Conservation (phyloP, 2,329 filamentous ascomycete species). For the Biscogniauxia mediterranea region DNA sequence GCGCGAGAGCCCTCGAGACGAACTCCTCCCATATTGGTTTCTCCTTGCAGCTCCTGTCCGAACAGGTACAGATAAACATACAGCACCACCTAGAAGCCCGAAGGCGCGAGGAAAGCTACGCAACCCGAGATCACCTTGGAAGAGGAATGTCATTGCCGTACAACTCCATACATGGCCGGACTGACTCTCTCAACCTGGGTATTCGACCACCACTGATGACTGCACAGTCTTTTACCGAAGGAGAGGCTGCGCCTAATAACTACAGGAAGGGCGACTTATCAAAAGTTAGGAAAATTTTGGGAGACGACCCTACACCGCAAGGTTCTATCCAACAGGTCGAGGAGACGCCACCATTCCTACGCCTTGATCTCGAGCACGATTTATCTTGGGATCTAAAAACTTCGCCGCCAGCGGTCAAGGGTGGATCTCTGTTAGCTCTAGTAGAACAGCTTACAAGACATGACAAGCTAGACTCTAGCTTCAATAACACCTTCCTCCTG, state of each 20-base stretch:
- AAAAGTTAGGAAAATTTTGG: slow-evolving; percentile 65
- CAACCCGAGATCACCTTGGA: slow-evolving; percentile 51
- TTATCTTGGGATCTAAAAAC: slow-evolving; percentile 85
- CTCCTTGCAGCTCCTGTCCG: slow-evolving; percentile 81
- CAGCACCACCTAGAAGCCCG: slow-evolving; percentile 47
- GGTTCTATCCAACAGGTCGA: slow-evolving; percentile 54
- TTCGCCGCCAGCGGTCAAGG: slow-evolving; percentile 75
- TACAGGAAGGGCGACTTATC: slow-evolving; percentile 60
- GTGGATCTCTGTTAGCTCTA: slow-evolving; percentile 82
- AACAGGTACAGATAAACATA: slow-evolving; percentile 65
- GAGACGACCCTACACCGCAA: slow-evolving; percentile 59
- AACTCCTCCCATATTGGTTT: slow-evolving; percentile 86
- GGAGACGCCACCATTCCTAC: slow-evolving; percentile 80
- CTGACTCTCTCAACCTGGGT: slow-evolving; percentile 49
- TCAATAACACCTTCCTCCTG: slow-evolving; percentile 96
- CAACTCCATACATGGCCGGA: slow-evolving; percentile 53
- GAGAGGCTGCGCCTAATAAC: slow-evolving; percentile 49
- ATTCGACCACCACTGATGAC: slow-evolving; percentile 48
- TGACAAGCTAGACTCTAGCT: slow-evolving; percentile 90
- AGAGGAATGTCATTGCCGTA: slow-evolving; percentile 59
- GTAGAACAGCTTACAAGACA: slow-evolving; percentile 95
- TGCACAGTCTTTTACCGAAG: slow-evolving; percentile 65
- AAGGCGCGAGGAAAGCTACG: slow-evolving; percentile 42
- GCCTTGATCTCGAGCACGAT: slow-evolving; percentile 83
- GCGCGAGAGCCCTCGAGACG: slow-evolving; percentile 77